Conservation (phyloP, 1,284 basidiomycete genomes). For the Apiotrichum domesticum region DNA sequence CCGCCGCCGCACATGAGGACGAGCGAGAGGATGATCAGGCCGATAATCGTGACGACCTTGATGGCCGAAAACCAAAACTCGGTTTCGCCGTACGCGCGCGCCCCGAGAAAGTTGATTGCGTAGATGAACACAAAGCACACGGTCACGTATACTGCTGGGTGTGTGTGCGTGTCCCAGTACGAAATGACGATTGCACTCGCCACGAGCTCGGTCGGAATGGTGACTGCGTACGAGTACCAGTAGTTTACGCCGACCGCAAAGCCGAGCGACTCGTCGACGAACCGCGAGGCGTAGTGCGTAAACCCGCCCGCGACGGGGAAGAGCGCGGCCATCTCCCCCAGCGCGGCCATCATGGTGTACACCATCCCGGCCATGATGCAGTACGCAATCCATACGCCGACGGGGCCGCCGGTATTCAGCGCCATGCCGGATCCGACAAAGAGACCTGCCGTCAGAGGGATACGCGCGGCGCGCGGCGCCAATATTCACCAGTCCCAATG, state of each 20-base stretch:
- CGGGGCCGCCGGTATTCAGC: conserved; percentile 49
- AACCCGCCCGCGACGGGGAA: conserved; percentile 41
- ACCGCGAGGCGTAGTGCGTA: conserved; percentile 47
- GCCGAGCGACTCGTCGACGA: conserved; percentile 51
- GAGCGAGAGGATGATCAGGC: conserved; percentile 56
- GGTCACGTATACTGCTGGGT: conserved; percentile 48
- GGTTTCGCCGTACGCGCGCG: conserved; percentile 31
- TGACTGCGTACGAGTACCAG: background rate
- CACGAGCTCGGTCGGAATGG: conserved; percentile 21
- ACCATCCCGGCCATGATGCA: conserved; percentile 39
- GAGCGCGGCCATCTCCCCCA: conserved; percentile 48
- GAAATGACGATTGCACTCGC: conserved; percentile 25
- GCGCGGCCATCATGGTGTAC: conserved; percentile 41
- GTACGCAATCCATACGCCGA: conserved; percentile 43
- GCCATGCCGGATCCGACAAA: conserved; percentile 51
- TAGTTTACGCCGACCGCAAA: conserved; percentile 31
- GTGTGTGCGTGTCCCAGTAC: conserved; percentile 32
- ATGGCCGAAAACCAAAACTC: conserved; percentile 39
- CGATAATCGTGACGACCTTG: conserved; percentile 32
- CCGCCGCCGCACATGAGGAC: conserved; percentile 66
- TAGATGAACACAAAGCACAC: conserved; percentile 44
- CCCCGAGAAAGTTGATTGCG: conserved; percentile 47
- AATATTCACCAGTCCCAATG: conserved; percentile 27
- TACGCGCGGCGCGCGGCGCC: background rate
- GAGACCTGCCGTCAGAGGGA: conserved; percentile 24